phyloP scores from a whole-genome alignment of 78 protist genomes.

The Dictyostelium firmibasis region DNA sequence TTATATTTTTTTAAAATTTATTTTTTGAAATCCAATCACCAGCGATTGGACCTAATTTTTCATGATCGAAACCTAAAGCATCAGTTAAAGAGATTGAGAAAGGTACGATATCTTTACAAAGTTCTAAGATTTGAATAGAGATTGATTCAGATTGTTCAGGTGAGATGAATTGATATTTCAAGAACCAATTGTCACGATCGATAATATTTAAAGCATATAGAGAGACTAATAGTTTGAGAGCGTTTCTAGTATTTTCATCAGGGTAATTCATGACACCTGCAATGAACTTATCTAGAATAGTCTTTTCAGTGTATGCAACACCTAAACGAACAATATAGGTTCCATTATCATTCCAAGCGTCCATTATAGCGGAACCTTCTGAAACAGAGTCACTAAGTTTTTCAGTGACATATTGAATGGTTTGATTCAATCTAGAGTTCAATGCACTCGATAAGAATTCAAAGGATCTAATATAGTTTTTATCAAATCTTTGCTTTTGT shows the following conservation, averaged over 20 bases:
- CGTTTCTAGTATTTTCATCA: background rate
- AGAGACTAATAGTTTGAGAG: constrained; percentile 12
- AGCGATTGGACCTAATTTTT: constrained; percentile 21
- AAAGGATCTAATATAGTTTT: background rate
- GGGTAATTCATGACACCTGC: constrained; percentile 18
- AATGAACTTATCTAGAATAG: constrained; percentile 18
- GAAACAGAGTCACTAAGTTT: constrained; percentile 24
- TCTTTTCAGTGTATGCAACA: constrained; percentile 16
- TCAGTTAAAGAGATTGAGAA: constrained; percentile 26
- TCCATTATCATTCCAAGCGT: constrained; percentile 71
- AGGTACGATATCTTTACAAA: constrained; percentile 58
- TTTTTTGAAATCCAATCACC: constrained; percentile 67
- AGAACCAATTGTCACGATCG: constrained; percentile 62
- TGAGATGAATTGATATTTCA: constrained; percentile 39
- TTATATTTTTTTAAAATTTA: constrained; percentile 23
- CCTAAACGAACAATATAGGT: constrained; percentile 13
- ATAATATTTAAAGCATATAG: constrained; percentile 19
- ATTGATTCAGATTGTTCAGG: constrained; percentile 65
- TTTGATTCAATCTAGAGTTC: constrained; percentile 14
- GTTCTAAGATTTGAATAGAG: background rate
- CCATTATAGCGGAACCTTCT: constrained; percentile 60
- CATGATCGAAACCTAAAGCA: constrained; percentile 48
- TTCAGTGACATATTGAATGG: background rate
- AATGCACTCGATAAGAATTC: constrained; percentile 26
- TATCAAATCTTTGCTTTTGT: background rate